phyloP scores from a whole-genome alignment of 139 green algal genomes.

The Chlorokybus atmophyticus region DNA sequence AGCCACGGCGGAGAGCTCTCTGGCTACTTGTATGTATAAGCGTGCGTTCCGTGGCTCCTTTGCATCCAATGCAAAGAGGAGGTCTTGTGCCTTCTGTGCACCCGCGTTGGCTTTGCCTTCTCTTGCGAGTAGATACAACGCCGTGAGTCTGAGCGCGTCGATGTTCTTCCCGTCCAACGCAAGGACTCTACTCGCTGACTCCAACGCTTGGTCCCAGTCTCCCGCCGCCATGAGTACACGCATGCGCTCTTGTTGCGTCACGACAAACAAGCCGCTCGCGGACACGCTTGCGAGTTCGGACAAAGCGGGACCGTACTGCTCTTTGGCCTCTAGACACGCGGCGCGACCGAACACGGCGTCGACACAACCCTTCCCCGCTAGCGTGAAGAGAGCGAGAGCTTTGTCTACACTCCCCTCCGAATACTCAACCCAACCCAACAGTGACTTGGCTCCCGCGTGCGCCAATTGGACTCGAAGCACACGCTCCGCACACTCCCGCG shows the following conservation, averaged over 20 bases:
- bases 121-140: conserved; percentile 25
- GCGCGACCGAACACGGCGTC: conserved; percentile 49
- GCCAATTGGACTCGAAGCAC: conserved; percentile 33
- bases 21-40: conserved; percentile 28
- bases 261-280: conserved; percentile 43
- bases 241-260: conserved; percentile 41
- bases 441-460: conserved; percentile 9
- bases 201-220: conserved; percentile 39
- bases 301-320: conserved; percentile 3
- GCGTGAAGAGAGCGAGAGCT: neutral
- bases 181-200: conserved; percentile 25
- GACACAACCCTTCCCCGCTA: conserved; percentile 11
- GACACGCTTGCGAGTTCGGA: conserved; percentile 8
- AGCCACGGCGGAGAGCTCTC: conserved; percentile 35
- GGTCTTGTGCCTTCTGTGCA: conserved; percentile 27
- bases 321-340: conserved; percentile 33
- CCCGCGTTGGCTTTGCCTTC: conserved; percentile 36
- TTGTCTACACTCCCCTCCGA: neutral
- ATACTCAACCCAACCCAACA: conserved; percentile 47
- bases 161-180: conserved; percentile 38
- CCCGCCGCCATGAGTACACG: conserved; percentile 35
- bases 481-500: conserved; percentile 35
- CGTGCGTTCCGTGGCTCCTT: conserved; percentile 44
- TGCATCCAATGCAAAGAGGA: conserved; percentile 27
- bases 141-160: conserved; percentile 35